A percentile compares a stretch with the other conserved stretches of the same genome.
Conservation (phyloP, 2,329 filamentous ascomycete species). For the Pyricularia sp. region DNA sequence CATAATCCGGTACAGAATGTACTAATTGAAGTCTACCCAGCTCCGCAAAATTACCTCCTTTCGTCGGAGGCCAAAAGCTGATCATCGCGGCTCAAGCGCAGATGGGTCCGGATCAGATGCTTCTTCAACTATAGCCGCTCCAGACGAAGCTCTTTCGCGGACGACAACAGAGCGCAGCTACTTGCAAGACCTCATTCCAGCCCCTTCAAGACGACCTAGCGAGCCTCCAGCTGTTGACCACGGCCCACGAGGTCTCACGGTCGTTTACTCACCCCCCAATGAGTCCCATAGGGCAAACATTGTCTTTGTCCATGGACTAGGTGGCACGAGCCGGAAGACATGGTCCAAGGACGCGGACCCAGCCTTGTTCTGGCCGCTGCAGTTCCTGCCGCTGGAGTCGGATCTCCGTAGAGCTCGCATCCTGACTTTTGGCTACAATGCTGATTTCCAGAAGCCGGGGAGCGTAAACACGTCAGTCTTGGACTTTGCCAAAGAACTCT, state of each 20-base stretch:
- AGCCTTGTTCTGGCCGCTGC: conserved; percentile 23
- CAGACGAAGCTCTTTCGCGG: neutral
- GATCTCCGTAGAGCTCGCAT: conserved; percentile 16
- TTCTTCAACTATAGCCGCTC: neutral
- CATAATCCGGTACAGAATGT: neutral
- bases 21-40: neutral
- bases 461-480: conserved; percentile 15
- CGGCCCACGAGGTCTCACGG: neutral
- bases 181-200: neutral
- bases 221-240: neutral
- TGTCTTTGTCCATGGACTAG: conserved; percentile 28
- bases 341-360: conserved; percentile 22
- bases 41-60: neutral
- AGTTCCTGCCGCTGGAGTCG: conserved; percentile 21
- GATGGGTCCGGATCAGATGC: neutral
- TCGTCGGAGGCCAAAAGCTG: neutral
- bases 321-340: conserved; percentile 25
- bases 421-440: conserved; percentile 21
- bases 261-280: conserved; percentile 9
- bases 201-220: neutral
- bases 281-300: conserved; percentile 19
- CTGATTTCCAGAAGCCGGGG: conserved; percentile 15
- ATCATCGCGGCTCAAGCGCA: neutral
- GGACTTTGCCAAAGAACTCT: conserved; percentile 20
- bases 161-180: neutral